phyloP scores from a whole-genome alignment of 176 grass and related monocot genomes.

The Otatea glauca region DNA sequence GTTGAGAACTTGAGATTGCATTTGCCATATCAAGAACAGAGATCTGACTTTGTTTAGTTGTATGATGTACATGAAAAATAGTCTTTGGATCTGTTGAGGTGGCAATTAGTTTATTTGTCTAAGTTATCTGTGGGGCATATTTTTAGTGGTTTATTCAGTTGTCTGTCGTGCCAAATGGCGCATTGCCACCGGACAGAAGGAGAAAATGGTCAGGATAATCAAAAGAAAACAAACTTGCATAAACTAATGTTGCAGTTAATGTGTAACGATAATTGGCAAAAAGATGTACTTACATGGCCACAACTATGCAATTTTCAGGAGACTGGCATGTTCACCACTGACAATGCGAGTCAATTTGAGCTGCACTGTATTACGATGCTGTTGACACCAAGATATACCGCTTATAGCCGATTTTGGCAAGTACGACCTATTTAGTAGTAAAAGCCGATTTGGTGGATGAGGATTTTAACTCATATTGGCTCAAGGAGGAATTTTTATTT shows the following conservation, averaged over 20 bases:
- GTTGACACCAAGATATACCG: too few species aligned
- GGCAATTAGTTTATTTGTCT: conserved; percentile 35
- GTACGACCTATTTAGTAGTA: too few species aligned
- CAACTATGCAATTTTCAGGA: conserved; percentile 15
- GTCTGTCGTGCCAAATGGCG: conserved; percentile 43
- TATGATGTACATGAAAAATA: conserved; percentile 14
- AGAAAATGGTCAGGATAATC: conserved; percentile 23
- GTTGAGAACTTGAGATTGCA: conserved; percentile 30
- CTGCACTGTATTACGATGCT: background rate
- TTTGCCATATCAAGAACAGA: conserved; percentile 50
- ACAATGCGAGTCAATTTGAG: conserved; percentile 33
- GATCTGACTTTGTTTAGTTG: conserved; percentile 44
- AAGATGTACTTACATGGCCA: conserved; percentile 8
- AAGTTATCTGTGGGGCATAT: conserved; percentile 43
- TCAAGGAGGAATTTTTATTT: too few species aligned
- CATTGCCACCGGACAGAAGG: conserved; percentile 36
- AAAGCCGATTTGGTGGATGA: too few species aligned
- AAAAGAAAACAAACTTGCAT: conserved; percentile 32
- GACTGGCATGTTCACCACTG: conserved; percentile 6
- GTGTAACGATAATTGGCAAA: background rate
- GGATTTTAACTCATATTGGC: too few species aligned
- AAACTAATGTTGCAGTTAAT: conserved; percentile 14
- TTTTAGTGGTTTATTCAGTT: conserved; percentile 32
- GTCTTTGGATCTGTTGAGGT: conserved; percentile 39
- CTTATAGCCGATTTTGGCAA: too few species aligned